Conservation (phyloP, 495 filamentous ascomycete species). For the Pyrenula massariospora region DNA sequence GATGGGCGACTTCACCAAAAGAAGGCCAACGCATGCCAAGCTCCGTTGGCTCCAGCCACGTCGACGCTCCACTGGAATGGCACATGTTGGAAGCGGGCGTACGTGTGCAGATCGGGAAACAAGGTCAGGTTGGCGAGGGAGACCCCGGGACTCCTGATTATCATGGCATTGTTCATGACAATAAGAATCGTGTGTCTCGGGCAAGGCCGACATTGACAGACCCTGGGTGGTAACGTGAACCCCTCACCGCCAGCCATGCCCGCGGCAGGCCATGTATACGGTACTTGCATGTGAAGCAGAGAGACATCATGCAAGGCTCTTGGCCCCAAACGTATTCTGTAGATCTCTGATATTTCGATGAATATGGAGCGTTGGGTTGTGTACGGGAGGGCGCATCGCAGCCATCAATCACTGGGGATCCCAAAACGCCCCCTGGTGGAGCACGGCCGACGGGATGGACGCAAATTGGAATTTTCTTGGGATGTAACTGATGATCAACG, state of each 20-base stretch:
- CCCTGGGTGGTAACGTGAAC: background rate
- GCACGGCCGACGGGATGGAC: too few species aligned
- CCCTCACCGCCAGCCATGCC: background rate
- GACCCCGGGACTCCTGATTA: background rate
- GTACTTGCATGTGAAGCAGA: background rate
- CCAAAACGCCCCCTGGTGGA: too few species aligned
- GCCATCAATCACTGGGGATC: too few species aligned
- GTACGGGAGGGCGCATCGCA: too few species aligned
- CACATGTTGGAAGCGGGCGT: background rate
- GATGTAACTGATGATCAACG: too few species aligned
- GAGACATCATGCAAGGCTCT: background rate
- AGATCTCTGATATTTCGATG: too few species aligned
- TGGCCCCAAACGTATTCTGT: too few species aligned
- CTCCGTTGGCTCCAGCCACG: background rate
- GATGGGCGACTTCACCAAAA: too few species aligned
- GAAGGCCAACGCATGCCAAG: background rate
- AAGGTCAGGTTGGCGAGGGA: background rate
- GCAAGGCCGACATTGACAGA: background rate
- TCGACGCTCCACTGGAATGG: background rate
- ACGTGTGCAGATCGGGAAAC: background rate
- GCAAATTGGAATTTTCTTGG: too few species aligned
- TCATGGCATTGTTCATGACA: background rate
- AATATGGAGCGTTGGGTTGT: too few species aligned
- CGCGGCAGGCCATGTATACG: background rate
- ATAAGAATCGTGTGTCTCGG: background rate